phyloP scores from a whole-genome alignment of 2,329 filamentous ascomycete species.

The Aspergillus sp. region DNA sequence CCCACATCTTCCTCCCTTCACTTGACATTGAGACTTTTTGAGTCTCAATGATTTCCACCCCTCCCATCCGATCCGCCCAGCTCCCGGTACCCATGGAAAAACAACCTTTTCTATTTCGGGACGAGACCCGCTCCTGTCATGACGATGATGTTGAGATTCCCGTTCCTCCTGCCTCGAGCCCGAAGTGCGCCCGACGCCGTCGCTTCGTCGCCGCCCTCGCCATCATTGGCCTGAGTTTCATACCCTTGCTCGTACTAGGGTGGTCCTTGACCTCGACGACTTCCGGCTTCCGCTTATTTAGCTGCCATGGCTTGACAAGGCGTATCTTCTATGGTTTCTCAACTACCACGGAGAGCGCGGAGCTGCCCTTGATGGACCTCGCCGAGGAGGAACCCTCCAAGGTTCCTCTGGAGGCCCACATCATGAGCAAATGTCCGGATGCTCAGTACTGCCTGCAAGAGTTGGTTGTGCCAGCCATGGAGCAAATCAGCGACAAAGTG shows the following conservation, averaged over 20 bases:
- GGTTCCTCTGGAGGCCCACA: conserved; percentile 87
- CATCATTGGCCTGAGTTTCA: conserved; percentile 10
- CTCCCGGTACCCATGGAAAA: not conserved
- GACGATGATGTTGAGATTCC: not conserved
- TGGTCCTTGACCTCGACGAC: conserved; percentile 8
- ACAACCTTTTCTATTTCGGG: not conserved
- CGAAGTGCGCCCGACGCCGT: conserved; percentile 11
- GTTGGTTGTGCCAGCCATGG: conserved; percentile 83
- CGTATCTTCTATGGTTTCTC: not conserved
- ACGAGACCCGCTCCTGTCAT: not conserved
- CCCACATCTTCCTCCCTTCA: not conserved
- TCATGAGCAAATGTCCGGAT: conserved; percentile 97
- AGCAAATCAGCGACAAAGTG: conserved; percentile 75
- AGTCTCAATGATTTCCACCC: not conserved
- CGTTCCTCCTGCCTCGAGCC: conserved; percentile 7
- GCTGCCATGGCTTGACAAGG: conserved; percentile 3
- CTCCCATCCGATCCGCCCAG: not conserved
- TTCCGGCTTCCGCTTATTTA: conserved; percentile 6
- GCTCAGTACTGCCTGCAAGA: conserved; percentile 78
- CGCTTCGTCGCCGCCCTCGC: conserved; percentile 6
- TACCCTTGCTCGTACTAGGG: conserved; percentile 11
- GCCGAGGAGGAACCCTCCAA: conserved; percentile 7
- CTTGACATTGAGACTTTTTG: too few species aligned
- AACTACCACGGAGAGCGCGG: not conserved
- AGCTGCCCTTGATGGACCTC: conserved; percentile 2